Evolutionary conservation across 208 protist genomes (phyloP).

Genomic region (Crithidia acanthocephali): DNA sequence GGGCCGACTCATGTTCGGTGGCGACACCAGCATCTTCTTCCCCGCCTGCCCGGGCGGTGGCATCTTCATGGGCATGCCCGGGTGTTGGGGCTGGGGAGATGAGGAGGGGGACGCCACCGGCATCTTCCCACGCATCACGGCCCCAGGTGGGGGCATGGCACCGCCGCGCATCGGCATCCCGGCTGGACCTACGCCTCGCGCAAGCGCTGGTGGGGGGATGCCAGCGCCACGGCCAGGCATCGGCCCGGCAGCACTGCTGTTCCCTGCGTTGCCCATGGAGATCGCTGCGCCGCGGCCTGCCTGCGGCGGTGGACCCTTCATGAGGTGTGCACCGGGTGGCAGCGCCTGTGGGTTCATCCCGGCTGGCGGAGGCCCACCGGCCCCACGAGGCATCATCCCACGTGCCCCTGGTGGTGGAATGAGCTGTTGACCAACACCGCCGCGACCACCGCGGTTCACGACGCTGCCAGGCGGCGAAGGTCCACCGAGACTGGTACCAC

Average conservation of each 20-base stretch:
- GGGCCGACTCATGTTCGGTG: not conserved
- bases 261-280: not conserved
- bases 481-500: not conserved
- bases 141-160: not conserved
- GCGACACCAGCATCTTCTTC: conserved; percentile 8
- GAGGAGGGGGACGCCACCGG: not conserved
- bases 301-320: not conserved
- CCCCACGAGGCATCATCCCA: not conserved
- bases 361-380: not conserved
- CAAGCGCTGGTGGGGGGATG: too few species aligned
- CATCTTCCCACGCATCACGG: conserved; percentile 13
- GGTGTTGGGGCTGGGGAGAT: conserved; percentile 2
- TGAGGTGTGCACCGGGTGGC: conserved; percentile 12
- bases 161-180: not conserved
- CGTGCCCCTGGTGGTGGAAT: conserved; percentile 6
- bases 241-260: not conserved
- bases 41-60: conserved; percentile 12
- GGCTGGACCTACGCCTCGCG: too few species aligned
- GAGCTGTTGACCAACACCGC: not conserved
- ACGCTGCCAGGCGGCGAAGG: too few species aligned
- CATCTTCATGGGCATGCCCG: conserved; percentile 18
- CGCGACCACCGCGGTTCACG: too few species aligned
- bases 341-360: not conserved
- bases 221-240: not conserved
- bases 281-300: not conserved